Base-by-base conservation (phyloP, 345 rosid species). In the Sonneratia caseolaris region DNA sequence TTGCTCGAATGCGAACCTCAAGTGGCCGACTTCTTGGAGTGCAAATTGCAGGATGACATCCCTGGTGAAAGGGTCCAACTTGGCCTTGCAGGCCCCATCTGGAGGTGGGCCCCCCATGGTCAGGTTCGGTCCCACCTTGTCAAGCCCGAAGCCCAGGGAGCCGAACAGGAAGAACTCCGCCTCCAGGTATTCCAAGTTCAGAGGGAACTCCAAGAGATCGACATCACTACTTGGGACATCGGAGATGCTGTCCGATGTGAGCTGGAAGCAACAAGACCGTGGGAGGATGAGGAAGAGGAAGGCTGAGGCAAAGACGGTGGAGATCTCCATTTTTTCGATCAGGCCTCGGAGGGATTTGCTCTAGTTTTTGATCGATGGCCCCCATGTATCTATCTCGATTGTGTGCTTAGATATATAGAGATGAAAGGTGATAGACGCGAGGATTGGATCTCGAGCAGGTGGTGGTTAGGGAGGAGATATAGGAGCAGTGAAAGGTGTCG, bases 21-120 rank as follows among this genome's bases (percentile, higher is more conserved):
- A 69, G 78, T 95, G 98, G 32, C 97, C 99, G 51, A 95, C 92
- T 81, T 95, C 94, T 86, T 92, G 98, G 84, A 81, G 81, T 38
- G 87, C 98, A 78, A 95, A 95, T 66, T 95, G 99, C 69, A 73
- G 56, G 81, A 95, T 76, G 49, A 92, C 36, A 78, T 88, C 92
- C 56, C 77, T 80, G 7, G 84, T 86, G 24, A 86, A 70, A 47
- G 79, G 71, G 73, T 88, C 90, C 61, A 90, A 89, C 15, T 74
- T 78, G 67, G 97, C 99, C 79, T 43, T 76, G 57, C 72, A 78
- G 53, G 84, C 93, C 67, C 98, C 96, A 57, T 74, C 13, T 7
- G 99, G 99, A 27, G 83, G 2, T 14, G 98, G 96, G 27, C 98
- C 97, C 61, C 92, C 92, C 78, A 37, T 21, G 21, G 94, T 78